Evolutionary conservation across 306 rosid genomes (phyloP), one percentile per base, ranked within the genome.

Genomic region (Corylus avellana): DNA sequence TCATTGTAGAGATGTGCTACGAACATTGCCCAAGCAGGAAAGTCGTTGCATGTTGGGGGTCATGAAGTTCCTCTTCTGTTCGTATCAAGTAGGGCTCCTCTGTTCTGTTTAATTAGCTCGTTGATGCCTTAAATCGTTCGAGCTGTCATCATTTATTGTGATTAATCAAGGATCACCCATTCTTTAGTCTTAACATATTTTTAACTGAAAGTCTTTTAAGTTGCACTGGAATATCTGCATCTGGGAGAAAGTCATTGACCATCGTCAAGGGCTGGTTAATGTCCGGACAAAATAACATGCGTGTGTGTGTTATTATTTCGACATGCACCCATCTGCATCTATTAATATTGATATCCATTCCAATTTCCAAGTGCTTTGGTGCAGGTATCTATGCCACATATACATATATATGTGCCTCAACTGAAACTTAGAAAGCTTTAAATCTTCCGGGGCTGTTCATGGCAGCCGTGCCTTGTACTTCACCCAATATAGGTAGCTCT

Each of bases 391-490:
- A 17, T 42, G 49, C 49, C 12, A 46, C 5, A 4, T 46, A 46
- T 0, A 32, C 1, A 32, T 32, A 32, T 1, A 32, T 32, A 32
- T 32, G 2, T 32, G 35, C 35, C 35, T 64, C 47, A 7, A 32
- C 39, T 18, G 72, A 67, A 67, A 39, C 72, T 67, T 10, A 5
- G 44, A 67, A 67, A 67, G 72, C 72, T 67, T 42, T 17, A 18
- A 44, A 67, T 67, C 51, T 67, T 39, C 72, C 32, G 4, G n/a
- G 51, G 72, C 72, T 39, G 47, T 42, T 8, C 72, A 67, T 67
- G 72, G 72, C 72, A 18, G 46, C 27, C 72, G 51, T 67, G 50
- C 72, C 50, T n/a, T 64, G 70, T 35, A 64, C 70, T 64, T 64
- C 70, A 64, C 48, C 47, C 70, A 64, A 35, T 7, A 16, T 7